Conservation (phyloP, 305 asterid genomes). For the Plantago coronopus region DNA sequence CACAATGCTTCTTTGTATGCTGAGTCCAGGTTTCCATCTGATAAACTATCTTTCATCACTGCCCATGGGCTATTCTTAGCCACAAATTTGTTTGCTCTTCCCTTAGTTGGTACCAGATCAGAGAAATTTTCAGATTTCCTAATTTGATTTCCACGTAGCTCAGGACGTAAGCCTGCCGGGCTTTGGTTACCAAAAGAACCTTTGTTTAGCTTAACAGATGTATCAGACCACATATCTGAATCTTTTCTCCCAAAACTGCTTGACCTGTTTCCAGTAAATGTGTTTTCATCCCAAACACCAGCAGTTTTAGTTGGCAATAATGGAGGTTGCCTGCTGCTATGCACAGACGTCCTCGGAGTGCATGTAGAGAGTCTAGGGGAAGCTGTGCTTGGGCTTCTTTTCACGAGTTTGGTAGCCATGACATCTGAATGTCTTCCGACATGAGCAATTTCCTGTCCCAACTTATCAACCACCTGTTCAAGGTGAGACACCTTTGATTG, state of each 20-base stretch:
- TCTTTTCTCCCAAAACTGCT: slow-evolving; percentile 47
- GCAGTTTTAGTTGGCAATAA: slow-evolving; percentile 40
- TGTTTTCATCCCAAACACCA: slow-evolving; percentile 47
- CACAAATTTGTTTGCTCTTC: slow-evolving; percentile 45
- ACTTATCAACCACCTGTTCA: slow-evolving; percentile 64
- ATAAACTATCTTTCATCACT: slow-evolving; percentile 47
- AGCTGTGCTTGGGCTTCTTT: slow-evolving; percentile 51
- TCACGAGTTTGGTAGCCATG: slow-evolving; percentile 41
- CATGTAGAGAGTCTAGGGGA: slow-evolving; percentile 74
- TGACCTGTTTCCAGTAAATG: slow-evolving; percentile 46
- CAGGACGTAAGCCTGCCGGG: slow-evolving; percentile 35
- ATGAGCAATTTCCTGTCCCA: slow-evolving; percentile 58
- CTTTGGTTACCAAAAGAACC: slow-evolving; percentile 34
- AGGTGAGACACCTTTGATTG: slow-evolving; percentile 81
- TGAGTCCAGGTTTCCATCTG: slow-evolving; percentile 67
- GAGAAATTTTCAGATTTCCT: slow-evolving; percentile 23
- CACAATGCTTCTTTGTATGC: slow-evolving; percentile 77
- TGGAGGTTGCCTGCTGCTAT: slow-evolving; percentile 47
- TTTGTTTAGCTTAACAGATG: slow-evolving; percentile 45
- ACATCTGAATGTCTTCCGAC: slow-evolving; percentile 53
- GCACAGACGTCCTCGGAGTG: slow-evolving; percentile 79
- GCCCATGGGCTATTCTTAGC: slow-evolving; percentile 47
- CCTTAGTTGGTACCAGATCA: slow-evolving; percentile 38
- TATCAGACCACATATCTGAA: slow-evolving; percentile 51
- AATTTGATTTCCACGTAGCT: slow-evolving; percentile 39